These are phyloP conservation scores for Xylariaceae sp. DNA, from an alignment of 2,329 filamentous ascomycete species.

Conservation along the genomic window DNA sequence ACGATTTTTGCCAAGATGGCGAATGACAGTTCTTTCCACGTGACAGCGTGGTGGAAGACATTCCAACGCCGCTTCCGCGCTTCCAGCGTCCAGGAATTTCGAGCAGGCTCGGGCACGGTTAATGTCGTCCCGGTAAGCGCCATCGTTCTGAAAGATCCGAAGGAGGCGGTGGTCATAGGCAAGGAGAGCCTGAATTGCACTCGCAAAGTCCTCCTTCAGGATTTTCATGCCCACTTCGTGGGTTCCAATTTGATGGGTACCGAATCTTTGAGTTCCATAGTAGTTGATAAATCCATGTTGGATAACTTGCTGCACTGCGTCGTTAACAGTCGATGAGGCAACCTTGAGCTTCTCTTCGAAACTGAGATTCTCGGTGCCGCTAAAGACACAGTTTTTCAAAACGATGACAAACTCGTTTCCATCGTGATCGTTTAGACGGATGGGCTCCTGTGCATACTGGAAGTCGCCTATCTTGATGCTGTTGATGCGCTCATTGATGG, in stretches of 20 bases:
- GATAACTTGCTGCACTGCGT: constrained; percentile 61
- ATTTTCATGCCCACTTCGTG: constrained; percentile 81
- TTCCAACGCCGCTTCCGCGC: constrained; percentile 55
- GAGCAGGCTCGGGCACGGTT: constrained; percentile 73
- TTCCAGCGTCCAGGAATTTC: constrained; percentile 60
- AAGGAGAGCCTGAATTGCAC: constrained; percentile 72
- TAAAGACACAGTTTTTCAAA: constrained; percentile 73
- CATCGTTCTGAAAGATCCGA: constrained; percentile 42
- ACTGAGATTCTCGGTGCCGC: constrained; percentile 37
- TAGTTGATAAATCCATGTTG: constrained; percentile 91
- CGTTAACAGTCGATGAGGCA: constrained; percentile 45
- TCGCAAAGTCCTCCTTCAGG: constrained; percentile 72
- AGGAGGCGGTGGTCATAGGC: constrained; percentile 60
- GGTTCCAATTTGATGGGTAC: constrained; percentile 79
- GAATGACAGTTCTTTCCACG: constrained; percentile 73
- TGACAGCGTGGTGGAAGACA: constrained; percentile 74
- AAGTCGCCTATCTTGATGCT: constrained; percentile 72
- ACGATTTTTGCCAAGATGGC: constrained; percentile 58
- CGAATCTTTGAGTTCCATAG: constrained; percentile 95
- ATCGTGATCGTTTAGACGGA: constrained; percentile 75
- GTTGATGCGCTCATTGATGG: constrained; percentile 56
- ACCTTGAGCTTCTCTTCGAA: constrained; percentile 43
- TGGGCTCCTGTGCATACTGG: constrained; percentile 62
- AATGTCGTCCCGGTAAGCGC: constrained; percentile 65
- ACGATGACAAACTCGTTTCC: constrained; percentile 95